Evolutionary conservation across 192 early-diverging fungal species (phyloP).

Genomic region (Linderina pennispora): DNA sequence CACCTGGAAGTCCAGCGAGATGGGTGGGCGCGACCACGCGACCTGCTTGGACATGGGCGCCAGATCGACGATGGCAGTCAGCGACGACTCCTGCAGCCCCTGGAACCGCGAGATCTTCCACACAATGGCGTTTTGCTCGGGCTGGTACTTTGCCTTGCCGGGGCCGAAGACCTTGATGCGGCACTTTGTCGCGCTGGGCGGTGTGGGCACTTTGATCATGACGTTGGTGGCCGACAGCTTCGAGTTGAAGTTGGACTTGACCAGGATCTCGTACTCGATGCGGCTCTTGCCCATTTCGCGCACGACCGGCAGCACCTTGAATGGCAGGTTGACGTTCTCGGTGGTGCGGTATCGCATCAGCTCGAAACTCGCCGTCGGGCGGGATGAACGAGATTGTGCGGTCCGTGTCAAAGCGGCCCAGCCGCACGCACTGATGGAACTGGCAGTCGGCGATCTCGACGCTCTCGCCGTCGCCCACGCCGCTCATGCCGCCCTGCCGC

Average conservation of each 20-base stretch:
- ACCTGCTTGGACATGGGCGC: conserved; percentile 77
- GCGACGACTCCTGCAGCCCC: conserved; percentile 77
- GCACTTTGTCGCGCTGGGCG: conserved; percentile 79
- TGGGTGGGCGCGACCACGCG: conserved; percentile 93
- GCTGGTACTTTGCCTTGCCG: conserved; percentile 94
- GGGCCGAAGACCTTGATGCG: conserved; percentile 65
- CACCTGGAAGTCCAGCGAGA: conserved; percentile 79
- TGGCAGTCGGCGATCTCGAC: conserved; percentile 97
- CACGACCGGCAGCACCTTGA: conserved; percentile 90
- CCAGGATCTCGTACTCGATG: conserved; percentile 85
- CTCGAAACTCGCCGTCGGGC: conserved; percentile 95
- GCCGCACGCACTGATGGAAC: conserved; percentile 97
- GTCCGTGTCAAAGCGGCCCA: conserved; percentile 88
- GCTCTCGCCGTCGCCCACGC: conserved; percentile 35
- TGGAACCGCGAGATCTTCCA: conserved; percentile 95
- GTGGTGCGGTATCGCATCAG: conserved; percentile 95
- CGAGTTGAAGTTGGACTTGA: conserved; percentile 83
- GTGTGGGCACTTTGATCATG: conserved; percentile 81
- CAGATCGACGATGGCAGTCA: conserved; percentile 79
- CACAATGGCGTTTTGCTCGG: conserved; percentile 86
- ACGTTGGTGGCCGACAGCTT: conserved; percentile 91
- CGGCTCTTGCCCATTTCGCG: conserved; percentile 72
- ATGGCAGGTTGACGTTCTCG: conserved; percentile 93
- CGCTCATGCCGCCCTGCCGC: conserved; percentile 17
- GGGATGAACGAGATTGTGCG: conserved; percentile 97